phyloP scores from a whole-genome alignment of 352 stramenopile species.

The Phytopythium boreale region DNA sequence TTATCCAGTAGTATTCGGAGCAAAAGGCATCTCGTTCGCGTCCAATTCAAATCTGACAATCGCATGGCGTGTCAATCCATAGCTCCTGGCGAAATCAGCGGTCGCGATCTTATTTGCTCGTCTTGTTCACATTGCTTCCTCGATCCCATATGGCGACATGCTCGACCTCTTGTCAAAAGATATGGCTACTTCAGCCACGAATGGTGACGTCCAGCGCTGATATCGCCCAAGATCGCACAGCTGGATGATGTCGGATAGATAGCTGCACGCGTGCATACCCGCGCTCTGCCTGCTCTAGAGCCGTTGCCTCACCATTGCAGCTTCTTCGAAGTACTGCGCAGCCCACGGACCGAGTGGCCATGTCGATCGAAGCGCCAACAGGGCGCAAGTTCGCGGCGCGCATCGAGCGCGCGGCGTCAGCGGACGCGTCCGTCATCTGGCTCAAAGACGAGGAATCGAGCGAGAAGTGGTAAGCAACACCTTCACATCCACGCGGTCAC shows the following conservation, averaged over 20 bases:
- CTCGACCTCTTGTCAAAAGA: too few species aligned
- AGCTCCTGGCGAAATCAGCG: neutral
- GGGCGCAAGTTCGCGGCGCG: neutral
- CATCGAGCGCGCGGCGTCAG: neutral
- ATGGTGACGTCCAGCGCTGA: neutral
- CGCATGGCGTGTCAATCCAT: too few species aligned
- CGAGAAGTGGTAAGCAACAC: neutral
- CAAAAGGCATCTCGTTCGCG: too few species aligned
- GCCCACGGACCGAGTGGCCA: neutral
- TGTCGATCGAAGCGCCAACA: constrained; percentile 1
- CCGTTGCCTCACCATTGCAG: neutral
- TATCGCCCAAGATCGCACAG: neutral
- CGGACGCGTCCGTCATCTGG: neutral
- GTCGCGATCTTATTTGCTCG: neutral
- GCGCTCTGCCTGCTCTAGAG: neutral
- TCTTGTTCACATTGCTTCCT: neutral
- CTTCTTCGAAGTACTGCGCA: neutral
- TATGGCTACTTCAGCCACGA: neutral
- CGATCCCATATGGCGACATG: neutral
- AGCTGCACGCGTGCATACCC: neutral
- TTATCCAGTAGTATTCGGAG: too few species aligned
- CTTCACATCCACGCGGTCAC: neutral
- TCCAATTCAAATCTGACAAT: too few species aligned
- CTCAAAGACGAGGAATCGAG: neutral
- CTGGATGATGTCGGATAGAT: neutral